phyloP scores from a whole-genome alignment of 768 basidiomycete genomes.

The Tephrocybe sp. region DNA sequence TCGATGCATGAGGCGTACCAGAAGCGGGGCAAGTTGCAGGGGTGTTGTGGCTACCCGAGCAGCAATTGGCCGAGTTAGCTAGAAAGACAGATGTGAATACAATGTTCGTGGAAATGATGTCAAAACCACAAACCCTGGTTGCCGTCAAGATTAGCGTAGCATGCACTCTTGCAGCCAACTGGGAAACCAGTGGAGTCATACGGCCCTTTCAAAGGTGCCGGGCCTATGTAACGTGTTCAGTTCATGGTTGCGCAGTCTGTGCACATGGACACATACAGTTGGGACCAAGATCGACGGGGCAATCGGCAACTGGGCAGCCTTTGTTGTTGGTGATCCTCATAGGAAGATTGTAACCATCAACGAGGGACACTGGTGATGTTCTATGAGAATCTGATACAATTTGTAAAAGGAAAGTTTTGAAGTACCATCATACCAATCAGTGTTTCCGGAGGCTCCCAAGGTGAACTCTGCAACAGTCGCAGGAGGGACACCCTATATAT shows the following conservation, averaged over 20 bases:
- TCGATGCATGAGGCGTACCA: too few species aligned
- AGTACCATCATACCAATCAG: constrained; percentile 61
- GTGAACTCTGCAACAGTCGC: constrained; percentile 70
- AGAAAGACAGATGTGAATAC: too few species aligned
- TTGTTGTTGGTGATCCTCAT: constrained; percentile 48
- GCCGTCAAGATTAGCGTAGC: too few species aligned
- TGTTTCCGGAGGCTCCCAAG: constrained; percentile 37
- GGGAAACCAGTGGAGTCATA: constrained; percentile 43
- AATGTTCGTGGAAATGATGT: too few species aligned
- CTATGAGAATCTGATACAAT: too few species aligned
- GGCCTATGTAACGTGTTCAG: too few species aligned
- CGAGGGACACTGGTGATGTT: constrained; percentile 43
- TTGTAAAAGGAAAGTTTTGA: neutral
- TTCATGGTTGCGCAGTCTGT: too few species aligned
- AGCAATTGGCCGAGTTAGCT: too few species aligned
- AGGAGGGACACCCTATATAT: constrained; percentile 62
- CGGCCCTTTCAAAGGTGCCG: constrained; percentile 44
- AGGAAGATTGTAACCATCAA: constrained; percentile 60
- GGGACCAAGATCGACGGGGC: constrained; percentile 53
- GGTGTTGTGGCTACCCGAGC: too few species aligned
- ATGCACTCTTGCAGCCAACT: too few species aligned
- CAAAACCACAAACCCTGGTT: too few species aligned
- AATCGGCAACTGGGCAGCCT: constrained; percentile 46
- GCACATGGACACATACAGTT: constrained; percentile 40
- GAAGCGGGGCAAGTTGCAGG: too few species aligned